These are phyloP conservation scores for Solanum bulbocastanum DNA, from an alignment of 257 asterid species.

Conservation along the genomic window DNA sequence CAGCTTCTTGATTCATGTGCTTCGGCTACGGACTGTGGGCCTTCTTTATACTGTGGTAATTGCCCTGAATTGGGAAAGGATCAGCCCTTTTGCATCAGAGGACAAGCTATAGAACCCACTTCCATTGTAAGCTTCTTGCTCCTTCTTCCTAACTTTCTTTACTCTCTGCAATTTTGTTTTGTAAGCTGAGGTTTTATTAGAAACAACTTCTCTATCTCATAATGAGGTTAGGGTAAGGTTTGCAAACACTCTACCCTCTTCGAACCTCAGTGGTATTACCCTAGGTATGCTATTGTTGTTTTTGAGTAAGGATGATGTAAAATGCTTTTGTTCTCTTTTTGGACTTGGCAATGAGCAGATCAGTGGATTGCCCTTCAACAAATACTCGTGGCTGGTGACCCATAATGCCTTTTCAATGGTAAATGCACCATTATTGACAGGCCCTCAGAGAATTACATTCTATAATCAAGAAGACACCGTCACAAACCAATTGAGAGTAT, in stretches of 20 bases:
- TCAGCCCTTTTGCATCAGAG: conserved; percentile 77
- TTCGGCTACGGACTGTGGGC: conserved; percentile 64
- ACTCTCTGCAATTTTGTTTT: not conserved
- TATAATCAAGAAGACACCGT: conserved; percentile 92
- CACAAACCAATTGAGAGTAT: conserved; percentile 80
- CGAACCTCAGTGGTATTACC: not conserved
- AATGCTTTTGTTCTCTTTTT: not conserved
- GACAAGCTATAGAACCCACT: conserved; percentile 69
- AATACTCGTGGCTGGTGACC: conserved; percentile 90
- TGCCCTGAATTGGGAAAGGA: conserved; percentile 67
- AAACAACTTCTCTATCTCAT: not conserved
- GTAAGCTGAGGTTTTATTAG: not conserved
- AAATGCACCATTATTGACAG: conserved; percentile 70
- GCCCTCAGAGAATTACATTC: conserved; percentile 76
- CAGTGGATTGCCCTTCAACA: conserved; percentile 84
- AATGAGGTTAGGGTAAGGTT: not conserved
- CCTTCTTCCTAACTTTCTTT: not conserved
- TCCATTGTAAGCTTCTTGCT: conserved; percentile 40
- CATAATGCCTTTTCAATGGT: conserved; percentile 90
- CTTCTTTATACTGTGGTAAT: conserved; percentile 78
- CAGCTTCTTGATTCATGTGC: conserved; percentile 77
- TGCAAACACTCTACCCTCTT: not conserved
- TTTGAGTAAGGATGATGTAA: not conserved
- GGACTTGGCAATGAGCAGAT: conserved; percentile 25
- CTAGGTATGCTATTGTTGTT: not conserved